Base-by-base conservation (phyloP, 306 rosid species). In the barrel medic (Medicago truncatula) region DNA sequence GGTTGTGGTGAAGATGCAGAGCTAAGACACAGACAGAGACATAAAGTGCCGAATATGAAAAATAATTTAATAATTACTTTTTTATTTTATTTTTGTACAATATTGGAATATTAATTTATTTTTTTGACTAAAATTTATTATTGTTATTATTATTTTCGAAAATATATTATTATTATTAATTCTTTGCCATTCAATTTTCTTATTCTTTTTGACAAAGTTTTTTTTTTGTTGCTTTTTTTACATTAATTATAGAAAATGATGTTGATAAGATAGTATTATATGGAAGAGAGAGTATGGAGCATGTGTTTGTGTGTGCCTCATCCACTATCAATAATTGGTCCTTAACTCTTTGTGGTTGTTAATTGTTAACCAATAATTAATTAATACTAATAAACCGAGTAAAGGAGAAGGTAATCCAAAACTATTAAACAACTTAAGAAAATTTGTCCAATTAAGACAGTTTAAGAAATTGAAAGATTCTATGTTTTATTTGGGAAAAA, bases 1-100 rank as follows among this genome's bases (percentile, higher is more conserved):
- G 73, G 63, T 77, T 82, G 79, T 61, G 86, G 80, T 71, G 82
- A 12, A 53, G 73, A 76, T 12, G 41, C 59, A 46, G 74, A 47
- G 74, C 71, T 44, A 31, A 58, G 69, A 75, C 47, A 70, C 54
- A 67, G 76, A 68, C 43, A 70, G 73, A 67, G 68, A 73, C 64
- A 61, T 14, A 78, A 54, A 17, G 75, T n/a, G 60, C 23, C 40
- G 59, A 77, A 82, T 57, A 76, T 44, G 12, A 21, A 39, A 53
- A 18, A 1, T 3, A 0, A 3, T 8, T 0, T 0, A 17, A 53
- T 50, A 15, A 10, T 43, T 4, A 12, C 17, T 17, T 18, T 17
- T 9, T 28, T 28, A 28, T 28, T 28, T 28, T 28, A 3, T 3
- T 28, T 28, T 28, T 28, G 4, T 28, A 28, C 31, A 28, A 28